A percentile compares a stretch with the other conserved stretches of the same genome.
Conservation (phyloP, 2,329 filamentous ascomycete genomes). For the Trichophyton simii region DNA sequence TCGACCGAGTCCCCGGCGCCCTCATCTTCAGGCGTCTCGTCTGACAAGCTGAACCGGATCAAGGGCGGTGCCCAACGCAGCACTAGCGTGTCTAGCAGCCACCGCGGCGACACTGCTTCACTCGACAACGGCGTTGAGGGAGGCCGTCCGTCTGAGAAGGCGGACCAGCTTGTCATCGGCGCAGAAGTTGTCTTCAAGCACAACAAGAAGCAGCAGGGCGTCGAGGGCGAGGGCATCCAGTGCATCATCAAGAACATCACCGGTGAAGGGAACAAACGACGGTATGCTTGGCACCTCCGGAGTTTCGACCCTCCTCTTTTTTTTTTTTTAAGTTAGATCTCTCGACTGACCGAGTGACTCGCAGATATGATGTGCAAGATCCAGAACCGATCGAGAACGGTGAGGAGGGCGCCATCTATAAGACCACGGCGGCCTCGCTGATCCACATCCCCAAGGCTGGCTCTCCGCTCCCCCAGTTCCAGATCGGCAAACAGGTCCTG, state of each 20-base stretch:
- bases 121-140: constrained; percentile 34
- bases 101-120: constrained; percentile 28
- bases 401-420: constrained; percentile 50
- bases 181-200: constrained; percentile 41
- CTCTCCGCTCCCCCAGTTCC: constrained; percentile 49
- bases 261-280: constrained; percentile 58
- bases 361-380: constrained; percentile 64
- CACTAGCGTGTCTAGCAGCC: constrained; percentile 32
- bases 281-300: constrained; percentile 25
- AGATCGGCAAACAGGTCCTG: constrained; percentile 57
- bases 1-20: constrained; percentile 35
- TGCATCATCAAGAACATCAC: constrained; percentile 64
- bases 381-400: constrained; percentile 60
- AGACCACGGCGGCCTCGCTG: constrained; percentile 60
- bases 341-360: neutral
- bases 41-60: constrained; percentile 34
- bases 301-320: no score
- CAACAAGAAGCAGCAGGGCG: constrained; percentile 39
- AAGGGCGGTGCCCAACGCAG: constrained; percentile 31
- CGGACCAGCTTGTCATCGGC: constrained; percentile 33
- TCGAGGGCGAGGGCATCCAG: constrained; percentile 50
- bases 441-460: constrained; percentile 58
- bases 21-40: constrained; percentile 25
- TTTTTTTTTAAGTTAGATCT: no score
- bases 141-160: constrained; percentile 33